A percentile compares a stretch with the other conserved stretches of the same genome.
These are phyloP conservation scores for Blastomyces emzantsi DNA, from an alignment of 2,329 filamentous ascomycete species.

Conservation along the genomic window DNA sequence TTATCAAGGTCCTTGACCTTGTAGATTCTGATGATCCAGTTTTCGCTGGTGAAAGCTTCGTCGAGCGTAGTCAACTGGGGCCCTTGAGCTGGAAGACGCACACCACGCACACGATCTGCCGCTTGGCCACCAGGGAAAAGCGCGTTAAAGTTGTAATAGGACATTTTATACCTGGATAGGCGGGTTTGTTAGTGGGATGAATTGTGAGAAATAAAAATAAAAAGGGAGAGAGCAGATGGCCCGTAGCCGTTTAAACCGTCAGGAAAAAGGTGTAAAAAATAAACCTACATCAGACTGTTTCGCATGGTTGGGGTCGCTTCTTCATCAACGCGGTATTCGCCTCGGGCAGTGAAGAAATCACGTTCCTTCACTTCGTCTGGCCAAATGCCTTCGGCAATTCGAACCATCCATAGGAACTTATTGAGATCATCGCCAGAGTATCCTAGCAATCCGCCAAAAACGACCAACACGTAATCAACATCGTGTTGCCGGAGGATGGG, in stretches of 20 bases:
- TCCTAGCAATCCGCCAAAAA: conserved; percentile 90
- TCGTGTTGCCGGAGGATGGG: conserved; percentile 98
- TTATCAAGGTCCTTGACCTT: conserved; percentile 99
- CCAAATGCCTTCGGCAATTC: conserved; percentile 98
- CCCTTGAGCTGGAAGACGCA: conserved; percentile 69
- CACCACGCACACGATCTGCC: conserved; percentile 76
- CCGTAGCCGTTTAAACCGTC: not conserved
- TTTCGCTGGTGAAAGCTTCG: conserved; percentile 97
- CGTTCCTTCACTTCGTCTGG: conserved; percentile 98
- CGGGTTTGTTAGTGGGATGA: conserved; percentile 15
- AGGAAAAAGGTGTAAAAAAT: not conserved
- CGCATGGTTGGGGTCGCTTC: conserved; percentile 93
- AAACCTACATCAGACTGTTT: conserved; percentile 92
- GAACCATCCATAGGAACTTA: conserved; percentile 99
- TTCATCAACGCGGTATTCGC: conserved; percentile 93
- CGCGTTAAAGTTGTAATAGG: conserved; percentile 92
- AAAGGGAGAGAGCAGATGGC: not conserved
- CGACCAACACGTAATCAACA: conserved; percentile 96
- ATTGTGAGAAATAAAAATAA: conserved; percentile 9
- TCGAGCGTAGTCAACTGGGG: conserved; percentile 83
- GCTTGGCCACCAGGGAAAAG: conserved; percentile 91
- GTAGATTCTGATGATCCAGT: conserved; percentile 99
- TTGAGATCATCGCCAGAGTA: conserved; percentile 99
- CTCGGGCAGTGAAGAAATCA: conserved; percentile 85
- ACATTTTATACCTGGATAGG: conserved; percentile 91